Conservation (phyloP, 441 rosid genomes). For the Jatropha multifida region DNA sequence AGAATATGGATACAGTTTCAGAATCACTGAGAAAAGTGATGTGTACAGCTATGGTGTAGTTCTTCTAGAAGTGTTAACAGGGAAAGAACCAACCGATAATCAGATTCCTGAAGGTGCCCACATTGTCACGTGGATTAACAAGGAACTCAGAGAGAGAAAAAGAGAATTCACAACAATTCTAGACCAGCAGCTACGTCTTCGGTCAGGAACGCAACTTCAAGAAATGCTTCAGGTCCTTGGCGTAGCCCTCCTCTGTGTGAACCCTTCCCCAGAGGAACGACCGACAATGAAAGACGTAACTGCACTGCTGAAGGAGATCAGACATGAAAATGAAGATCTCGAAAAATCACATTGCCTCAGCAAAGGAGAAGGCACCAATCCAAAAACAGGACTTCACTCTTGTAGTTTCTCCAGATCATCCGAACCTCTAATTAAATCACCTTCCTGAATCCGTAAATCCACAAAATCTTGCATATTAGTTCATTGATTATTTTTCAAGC, state of each 20-base stretch:
- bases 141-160: constrained; percentile 55
- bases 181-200: constrained; percentile 55
- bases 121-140: constrained; percentile 76
- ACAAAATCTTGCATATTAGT: constrained; percentile 21
- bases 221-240: constrained; percentile 92
- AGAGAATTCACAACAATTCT: constrained; percentile 58
- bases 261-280: constrained; percentile 64
- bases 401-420: constrained; percentile 70
- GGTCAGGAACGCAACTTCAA: constrained; percentile 60
- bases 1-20: constrained; percentile 79
- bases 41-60: constrained; percentile 91
- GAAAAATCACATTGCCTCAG: constrained; percentile 45
- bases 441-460: constrained; percentile 28
- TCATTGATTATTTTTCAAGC: constrained; percentile 29
- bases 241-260: constrained; percentile 85
- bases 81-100: constrained; percentile 63
- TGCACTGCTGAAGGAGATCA: constrained; percentile 78
- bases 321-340: constrained; percentile 49
- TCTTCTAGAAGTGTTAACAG: constrained; percentile 75
- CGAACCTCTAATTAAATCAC: constrained; percentile 57
- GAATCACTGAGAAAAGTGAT: constrained; percentile 82
- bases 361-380: constrained; percentile 30
- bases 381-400: constrained; percentile 42
- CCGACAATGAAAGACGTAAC: constrained; percentile 90
- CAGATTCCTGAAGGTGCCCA: constrained; percentile 67